Conservation (phyloP, 2,329 filamentous ascomycete genomes). For the Lojkania enalia region DNA sequence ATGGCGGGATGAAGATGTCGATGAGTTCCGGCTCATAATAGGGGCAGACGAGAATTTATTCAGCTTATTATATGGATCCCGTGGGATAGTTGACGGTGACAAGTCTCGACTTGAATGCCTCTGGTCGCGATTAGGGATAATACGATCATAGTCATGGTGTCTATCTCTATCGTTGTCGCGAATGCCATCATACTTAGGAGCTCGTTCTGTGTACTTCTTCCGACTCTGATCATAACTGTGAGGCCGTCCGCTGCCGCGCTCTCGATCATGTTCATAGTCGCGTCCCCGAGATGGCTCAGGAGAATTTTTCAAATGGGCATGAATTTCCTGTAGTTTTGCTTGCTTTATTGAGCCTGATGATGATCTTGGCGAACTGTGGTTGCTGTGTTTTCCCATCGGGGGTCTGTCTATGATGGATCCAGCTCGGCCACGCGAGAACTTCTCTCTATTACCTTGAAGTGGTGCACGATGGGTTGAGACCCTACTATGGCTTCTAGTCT, state of each 20-base stretch:
- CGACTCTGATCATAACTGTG: no score
- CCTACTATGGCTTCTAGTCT: slow-evolving; percentile 18
- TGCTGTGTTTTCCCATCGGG: background rate
- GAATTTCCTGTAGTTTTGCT: background rate
- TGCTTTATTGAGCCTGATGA: background rate
- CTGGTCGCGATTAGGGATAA: background rate
- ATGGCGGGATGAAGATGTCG: background rate
- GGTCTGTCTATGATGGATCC: background rate
- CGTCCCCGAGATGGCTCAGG: background rate
- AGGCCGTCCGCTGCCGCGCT: no score
- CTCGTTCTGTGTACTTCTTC: no score
- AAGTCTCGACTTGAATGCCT: background rate
- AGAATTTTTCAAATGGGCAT: no score
- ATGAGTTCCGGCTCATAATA: background rate
- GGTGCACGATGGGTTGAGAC: background rate
- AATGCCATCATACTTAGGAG: no score
- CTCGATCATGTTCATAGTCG: background rate
- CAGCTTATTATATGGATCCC: background rate
- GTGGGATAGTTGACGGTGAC: background rate
- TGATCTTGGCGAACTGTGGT: background rate
- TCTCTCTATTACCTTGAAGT: background rate
- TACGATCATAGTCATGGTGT: background rate
- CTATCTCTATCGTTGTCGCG: background rate
- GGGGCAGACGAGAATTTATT: background rate
- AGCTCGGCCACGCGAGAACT: background rate